phyloP scores from a whole-genome alignment of 106 monocot genomes.

The Iris macrosiphon region DNA sequence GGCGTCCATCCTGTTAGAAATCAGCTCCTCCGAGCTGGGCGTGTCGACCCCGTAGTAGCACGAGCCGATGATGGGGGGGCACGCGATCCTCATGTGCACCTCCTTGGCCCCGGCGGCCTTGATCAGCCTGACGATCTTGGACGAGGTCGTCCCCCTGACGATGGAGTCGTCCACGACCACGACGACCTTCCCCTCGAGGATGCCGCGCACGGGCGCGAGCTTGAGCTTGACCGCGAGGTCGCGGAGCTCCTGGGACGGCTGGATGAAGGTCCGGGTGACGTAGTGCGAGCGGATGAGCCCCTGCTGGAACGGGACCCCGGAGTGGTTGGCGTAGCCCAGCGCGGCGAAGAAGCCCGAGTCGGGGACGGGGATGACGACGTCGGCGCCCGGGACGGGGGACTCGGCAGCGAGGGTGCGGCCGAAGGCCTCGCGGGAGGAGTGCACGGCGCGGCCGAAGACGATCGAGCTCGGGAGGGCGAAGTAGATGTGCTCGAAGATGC shows the following conservation, averaged over 20 bases:
- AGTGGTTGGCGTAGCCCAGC: constrained; percentile 45
- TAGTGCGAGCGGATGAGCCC: constrained; percentile 79
- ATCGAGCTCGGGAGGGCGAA: constrained; percentile 75
- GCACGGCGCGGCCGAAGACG: constrained; percentile 60
- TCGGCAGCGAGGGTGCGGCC: constrained; percentile 59
- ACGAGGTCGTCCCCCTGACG: constrained; percentile 75
- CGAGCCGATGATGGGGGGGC: constrained; percentile 72
- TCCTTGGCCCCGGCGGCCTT: constrained; percentile 62
- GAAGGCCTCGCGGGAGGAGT: constrained; percentile 40
- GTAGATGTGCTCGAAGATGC: constrained; percentile 89
- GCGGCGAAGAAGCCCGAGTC: constrained; percentile 92
- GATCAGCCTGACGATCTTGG: constrained; percentile 75
- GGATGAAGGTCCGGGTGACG: constrained; percentile 76
- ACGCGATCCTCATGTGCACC: constrained; percentile 83
- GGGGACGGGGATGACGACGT: constrained; percentile 77
- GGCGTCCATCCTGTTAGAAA: constrained; percentile 48
- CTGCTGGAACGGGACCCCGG: constrained; percentile 68
- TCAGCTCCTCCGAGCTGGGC: constrained; percentile 51
- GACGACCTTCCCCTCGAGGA: constrained; percentile 60
- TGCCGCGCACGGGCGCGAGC: constrained; percentile 55
- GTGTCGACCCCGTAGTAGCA: constrained; percentile 91
- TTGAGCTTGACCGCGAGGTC: constrained; percentile 82
- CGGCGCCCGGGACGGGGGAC: constrained; percentile 47
- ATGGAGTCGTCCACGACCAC: constrained; percentile 86
- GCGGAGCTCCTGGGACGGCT: constrained; percentile 59